phyloP scores from a whole-genome alignment of 768 basidiomycete species.

The Trametes sanguinea region DNA sequence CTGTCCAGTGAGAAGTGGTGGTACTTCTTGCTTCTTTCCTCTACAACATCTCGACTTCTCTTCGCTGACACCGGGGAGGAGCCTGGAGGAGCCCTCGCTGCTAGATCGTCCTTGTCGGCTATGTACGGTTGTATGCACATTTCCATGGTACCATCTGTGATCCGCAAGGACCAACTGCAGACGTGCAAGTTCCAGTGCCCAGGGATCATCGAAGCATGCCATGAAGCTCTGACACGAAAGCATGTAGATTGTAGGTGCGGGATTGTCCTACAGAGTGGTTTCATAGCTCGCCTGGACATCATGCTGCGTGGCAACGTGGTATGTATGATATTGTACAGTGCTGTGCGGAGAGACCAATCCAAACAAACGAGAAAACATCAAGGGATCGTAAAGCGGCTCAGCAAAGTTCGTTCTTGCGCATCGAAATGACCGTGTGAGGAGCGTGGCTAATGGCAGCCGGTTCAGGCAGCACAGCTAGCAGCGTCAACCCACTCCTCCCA shows the following conservation, averaged over 20 bases:
- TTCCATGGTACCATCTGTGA: too few species aligned
- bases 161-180: too few species aligned
- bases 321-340: conserved; percentile 23
- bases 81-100: too few species aligned
- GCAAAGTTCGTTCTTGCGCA: not conserved
- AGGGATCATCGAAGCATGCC: too few species aligned
- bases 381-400: not conserved
- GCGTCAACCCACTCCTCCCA: conserved; percentile 33
- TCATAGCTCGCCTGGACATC: not conserved
- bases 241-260: not conserved
- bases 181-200: too few species aligned
- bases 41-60: not conserved
- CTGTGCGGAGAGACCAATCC: conserved; percentile 9
- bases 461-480: conserved; percentile 10
- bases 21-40: too few species aligned
- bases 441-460: not conserved
- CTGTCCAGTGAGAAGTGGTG: conserved; percentile 34
- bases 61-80: not conserved
- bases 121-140: too few species aligned
- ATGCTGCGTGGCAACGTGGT: not conserved
- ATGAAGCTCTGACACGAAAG: not conserved
- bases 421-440: not conserved
- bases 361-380: conserved; percentile 10
- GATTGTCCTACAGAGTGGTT: conserved; percentile 1
- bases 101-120: too few species aligned